phyloP scores from a whole-genome alignment of 2,329 filamentous ascomycete species.

The Claviceps cyperi region DNA sequence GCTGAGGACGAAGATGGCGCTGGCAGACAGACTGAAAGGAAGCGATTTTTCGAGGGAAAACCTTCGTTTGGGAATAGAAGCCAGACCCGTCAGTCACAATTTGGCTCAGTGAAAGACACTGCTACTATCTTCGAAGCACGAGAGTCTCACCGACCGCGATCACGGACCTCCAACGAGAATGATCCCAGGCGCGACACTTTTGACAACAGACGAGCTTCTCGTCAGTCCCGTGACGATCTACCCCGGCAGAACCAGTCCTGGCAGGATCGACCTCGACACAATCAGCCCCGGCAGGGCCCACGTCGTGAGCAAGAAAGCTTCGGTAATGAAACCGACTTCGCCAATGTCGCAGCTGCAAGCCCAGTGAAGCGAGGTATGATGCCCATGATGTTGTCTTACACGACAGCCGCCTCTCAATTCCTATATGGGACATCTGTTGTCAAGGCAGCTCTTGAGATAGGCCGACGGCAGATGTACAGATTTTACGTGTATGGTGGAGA shows the following conservation, averaged over 20 bases:
- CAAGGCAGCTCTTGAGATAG: slow-evolving; percentile 54
- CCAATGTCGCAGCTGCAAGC: background rate
- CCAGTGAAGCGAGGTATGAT: slow-evolving; percentile 18
- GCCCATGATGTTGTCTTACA: slow-evolving; percentile 36
- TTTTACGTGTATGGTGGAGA: slow-evolving; percentile 60
- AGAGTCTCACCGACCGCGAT: slow-evolving; percentile 12
- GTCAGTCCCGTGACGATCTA: background rate
- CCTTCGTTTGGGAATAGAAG: slow-evolving; percentile 39
- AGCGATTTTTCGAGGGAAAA: slow-evolving; percentile 37
- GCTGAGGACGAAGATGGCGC: slow-evolving; percentile 17
- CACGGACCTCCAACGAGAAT: background rate
- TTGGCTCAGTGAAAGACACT: slow-evolving; percentile 22
- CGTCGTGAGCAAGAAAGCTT: background rate
- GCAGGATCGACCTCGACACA: background rate
- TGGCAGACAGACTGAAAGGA: slow-evolving; percentile 29
- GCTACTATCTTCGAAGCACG: slow-evolving; percentile 13
- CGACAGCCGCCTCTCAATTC: slow-evolving; percentile 80
- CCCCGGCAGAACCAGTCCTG: background rate
- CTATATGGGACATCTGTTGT: slow-evolving; percentile 77
- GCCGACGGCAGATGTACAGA: slow-evolving; percentile 62
- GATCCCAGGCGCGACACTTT: background rate
- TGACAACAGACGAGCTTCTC: background rate
- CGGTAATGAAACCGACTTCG: background rate
- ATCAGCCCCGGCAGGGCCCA: background rate
- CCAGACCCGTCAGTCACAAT: slow-evolving; percentile 38